Conservation (phyloP, 164 flowering plant species). For the Aristolochia californica region DNA sequence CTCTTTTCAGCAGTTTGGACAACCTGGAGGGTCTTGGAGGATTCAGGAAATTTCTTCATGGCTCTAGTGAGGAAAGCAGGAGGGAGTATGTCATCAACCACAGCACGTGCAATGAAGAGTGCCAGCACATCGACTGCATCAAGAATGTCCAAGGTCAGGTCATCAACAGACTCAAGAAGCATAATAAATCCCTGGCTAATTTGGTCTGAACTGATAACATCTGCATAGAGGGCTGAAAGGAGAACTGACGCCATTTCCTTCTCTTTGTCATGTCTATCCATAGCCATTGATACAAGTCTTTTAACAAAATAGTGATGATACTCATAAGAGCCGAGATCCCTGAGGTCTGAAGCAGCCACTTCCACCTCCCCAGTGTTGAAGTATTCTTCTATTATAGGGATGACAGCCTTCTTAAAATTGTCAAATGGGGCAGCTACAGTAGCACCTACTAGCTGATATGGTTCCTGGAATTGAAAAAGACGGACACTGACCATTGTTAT, state of each 20-base stretch:
- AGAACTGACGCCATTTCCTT: slow-evolving; percentile 98
- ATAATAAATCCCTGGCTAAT: slow-evolving; percentile 85
- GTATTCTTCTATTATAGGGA: slow-evolving; percentile 79
- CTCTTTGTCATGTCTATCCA: slow-evolving; percentile 97
- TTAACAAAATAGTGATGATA: slow-evolving; percentile 87
- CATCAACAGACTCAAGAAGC: slow-evolving; percentile 96
- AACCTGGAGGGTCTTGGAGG: slow-evolving; percentile 69
- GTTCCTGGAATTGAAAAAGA: slow-evolving; percentile 45
- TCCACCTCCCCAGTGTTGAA: slow-evolving; percentile 81
- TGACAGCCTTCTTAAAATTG: slow-evolving; percentile 89
- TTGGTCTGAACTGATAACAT: slow-evolving; percentile 68
- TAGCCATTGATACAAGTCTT: slow-evolving; percentile 85
- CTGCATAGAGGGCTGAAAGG: slow-evolving; percentile 86
- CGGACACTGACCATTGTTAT: neutral
- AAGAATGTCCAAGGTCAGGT: slow-evolving; percentile 72
- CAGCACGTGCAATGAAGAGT: slow-evolving; percentile 87
- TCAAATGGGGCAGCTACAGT: slow-evolving; percentile 72
- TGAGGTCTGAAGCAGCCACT: slow-evolving; percentile 75
- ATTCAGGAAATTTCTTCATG: slow-evolving; percentile 47
- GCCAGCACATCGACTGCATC: slow-evolving; percentile 91
- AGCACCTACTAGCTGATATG: slow-evolving; percentile 84
- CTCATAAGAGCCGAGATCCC: slow-evolving; percentile 66
- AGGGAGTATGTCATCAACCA: slow-evolving; percentile 96
- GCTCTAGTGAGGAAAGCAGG: slow-evolving; percentile 85
- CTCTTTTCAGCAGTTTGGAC: slow-evolving; percentile 88